Conservation (phyloP, 148 eudicot genomes). For the Spergularia marina region DNA sequence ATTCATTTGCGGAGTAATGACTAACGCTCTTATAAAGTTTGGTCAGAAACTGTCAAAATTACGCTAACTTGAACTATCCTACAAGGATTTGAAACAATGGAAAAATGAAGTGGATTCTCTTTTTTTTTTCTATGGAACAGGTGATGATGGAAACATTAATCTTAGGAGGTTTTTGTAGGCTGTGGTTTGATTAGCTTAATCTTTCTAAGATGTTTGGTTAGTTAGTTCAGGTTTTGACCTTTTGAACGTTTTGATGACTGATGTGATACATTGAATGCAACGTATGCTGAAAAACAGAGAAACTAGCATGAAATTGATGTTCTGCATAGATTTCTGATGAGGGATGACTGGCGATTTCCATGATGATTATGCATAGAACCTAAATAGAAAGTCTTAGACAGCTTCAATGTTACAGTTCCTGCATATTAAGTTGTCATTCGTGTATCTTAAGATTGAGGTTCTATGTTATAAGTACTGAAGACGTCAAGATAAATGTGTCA, state of each 20-base stretch:
- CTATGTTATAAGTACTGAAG: no score
- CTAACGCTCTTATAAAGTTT: slow-evolving; percentile 4
- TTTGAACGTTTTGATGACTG: not conserved
- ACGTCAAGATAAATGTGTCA: not conserved
- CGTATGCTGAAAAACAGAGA: not conserved
- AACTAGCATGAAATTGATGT: not conserved
- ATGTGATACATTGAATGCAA: slow-evolving; percentile 11
- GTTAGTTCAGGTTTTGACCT: slow-evolving; percentile 11
- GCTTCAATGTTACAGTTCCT: not conserved
- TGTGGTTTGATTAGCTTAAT: slow-evolving; percentile 18
- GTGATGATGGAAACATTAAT: not conserved
- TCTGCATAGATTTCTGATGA: not conserved
- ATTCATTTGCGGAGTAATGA: not conserved
- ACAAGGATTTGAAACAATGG: slow-evolving; percentile 11
- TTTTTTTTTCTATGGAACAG: slow-evolving; percentile 1
- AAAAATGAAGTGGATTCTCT: not conserved
- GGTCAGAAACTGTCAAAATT: slow-evolving; percentile 5
- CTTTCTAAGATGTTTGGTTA: slow-evolving; percentile 7
- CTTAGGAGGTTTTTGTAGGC: not conserved
- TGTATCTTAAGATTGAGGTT: no score
- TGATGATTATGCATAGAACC: not conserved
- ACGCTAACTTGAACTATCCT: not conserved
- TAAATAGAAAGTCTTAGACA: not conserved
- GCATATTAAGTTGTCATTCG: no score
- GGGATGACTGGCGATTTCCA: not conserved